These are phyloP conservation scores for Breynia disticha DNA, from an alignment of 441 rosid species.

Conservation along the genomic window DNA sequence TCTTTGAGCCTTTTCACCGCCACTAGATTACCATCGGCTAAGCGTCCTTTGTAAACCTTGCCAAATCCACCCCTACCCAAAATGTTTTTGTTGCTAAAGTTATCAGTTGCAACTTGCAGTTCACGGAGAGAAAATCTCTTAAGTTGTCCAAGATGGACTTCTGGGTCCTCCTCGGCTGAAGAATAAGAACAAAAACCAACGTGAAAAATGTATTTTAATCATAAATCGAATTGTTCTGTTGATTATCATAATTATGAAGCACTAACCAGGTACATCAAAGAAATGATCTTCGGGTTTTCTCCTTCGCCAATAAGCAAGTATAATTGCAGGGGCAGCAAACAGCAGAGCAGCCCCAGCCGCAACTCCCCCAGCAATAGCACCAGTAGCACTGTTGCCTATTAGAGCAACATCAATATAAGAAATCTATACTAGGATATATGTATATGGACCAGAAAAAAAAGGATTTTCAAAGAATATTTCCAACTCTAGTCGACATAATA, in stretches of 20 bases:
- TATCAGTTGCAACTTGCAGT: constrained; percentile 77
- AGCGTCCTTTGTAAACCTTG: constrained; percentile 82
- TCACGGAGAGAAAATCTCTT: constrained; percentile 75
- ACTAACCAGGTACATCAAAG: constrained; percentile 92
- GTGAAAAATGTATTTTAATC: constrained; percentile 9
- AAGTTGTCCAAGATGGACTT: constrained; percentile 84
- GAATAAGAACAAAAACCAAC: constrained; percentile 5
- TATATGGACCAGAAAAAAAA: not conserved
- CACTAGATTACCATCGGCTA: constrained; percentile 65
- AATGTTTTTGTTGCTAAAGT: constrained; percentile 58
- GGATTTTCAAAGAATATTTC: too few relatives aligned
- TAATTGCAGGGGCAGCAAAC: constrained; percentile 79
- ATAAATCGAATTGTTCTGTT: too few relatives aligned
- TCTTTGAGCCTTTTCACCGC: constrained; percentile 88
- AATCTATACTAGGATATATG: not conserved
- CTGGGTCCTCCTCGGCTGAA: constrained; percentile 95
- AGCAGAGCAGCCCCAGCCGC: constrained; percentile 94
- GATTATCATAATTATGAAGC: not conserved
- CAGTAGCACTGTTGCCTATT: constrained; percentile 53
- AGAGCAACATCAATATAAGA: constrained; percentile 7
- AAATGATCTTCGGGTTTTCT: constrained; percentile 76
- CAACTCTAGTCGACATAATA: too few relatives aligned
- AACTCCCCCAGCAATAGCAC: constrained; percentile 90
- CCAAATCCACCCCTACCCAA: constrained; percentile 87
- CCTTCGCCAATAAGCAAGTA: constrained; percentile 63